phyloP scores from a whole-genome alignment of 495 filamentous ascomycete genomes.

The Pyrenula massariospora region DNA sequence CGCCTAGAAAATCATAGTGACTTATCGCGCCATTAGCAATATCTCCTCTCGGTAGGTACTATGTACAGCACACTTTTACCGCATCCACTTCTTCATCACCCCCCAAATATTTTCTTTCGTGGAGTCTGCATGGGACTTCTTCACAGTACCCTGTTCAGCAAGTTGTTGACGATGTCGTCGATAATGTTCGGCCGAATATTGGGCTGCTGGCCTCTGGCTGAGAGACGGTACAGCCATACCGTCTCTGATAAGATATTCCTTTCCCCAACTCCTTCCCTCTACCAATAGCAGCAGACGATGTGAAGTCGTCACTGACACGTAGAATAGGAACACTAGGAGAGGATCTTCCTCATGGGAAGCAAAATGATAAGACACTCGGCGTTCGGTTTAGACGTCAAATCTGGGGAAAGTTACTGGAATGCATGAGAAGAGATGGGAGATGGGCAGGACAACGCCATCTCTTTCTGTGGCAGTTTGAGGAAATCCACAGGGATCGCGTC shows the following conservation, averaged over 20 bases:
- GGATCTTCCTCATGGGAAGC: background rate
- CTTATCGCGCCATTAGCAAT: background rate
- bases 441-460: too few relatives aligned
- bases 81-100: constrained; percentile 1
- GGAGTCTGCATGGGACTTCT: constrained; percentile 4
- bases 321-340: background rate
- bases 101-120: constrained; percentile 6
- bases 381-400: too few relatives aligned
- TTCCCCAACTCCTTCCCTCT: background rate
- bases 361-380: background rate
- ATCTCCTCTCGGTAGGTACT: background rate
- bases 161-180: constrained; percentile 4
- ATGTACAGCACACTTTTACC: background rate
- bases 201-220: too few relatives aligned
- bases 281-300: background rate
- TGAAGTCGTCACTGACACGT: background rate
- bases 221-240: too few relatives aligned
- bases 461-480: too few relatives aligned
- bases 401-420: too few relatives aligned
- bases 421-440: too few relatives aligned
- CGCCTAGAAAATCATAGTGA: constrained; percentile 2
- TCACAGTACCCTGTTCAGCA: constrained; percentile 5
- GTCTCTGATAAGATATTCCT: background rate
- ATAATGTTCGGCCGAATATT: constrained; percentile 7
- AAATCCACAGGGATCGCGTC: too few relatives aligned